These are phyloP conservation scores for Penicillium sp. DNA, from an alignment of 2,329 filamentous ascomycete genomes.

Conservation along the genomic window DNA sequence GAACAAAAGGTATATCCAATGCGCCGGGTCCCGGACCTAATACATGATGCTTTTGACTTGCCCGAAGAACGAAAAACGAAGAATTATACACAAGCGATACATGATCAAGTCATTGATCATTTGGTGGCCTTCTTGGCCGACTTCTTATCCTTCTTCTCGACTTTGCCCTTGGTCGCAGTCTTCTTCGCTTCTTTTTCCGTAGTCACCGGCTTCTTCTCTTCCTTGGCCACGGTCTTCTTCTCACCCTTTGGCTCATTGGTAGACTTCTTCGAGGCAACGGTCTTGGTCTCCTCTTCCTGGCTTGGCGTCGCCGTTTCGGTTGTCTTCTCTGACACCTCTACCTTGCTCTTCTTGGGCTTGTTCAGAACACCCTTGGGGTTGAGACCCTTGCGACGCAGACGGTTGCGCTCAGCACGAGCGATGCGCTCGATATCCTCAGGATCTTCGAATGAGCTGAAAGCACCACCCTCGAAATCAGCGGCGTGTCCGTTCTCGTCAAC, in stretches of 20 bases:
- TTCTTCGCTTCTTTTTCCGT: constrained; percentile 18
- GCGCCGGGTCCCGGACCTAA: constrained; percentile 24
- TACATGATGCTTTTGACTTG: constrained; percentile 26
- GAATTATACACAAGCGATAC: constrained; percentile 21
- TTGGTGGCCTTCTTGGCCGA: constrained; percentile 30
- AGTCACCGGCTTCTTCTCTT: constrained; percentile 21
- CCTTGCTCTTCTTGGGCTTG: constrained; percentile 35
- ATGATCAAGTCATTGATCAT: constrained; percentile 21
- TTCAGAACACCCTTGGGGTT: constrained; percentile 62
- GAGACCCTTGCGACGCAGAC: constrained; percentile 70
- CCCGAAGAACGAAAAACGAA: constrained; percentile 12
- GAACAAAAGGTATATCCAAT: constrained; percentile 29
- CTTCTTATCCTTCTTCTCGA: constrained; percentile 27
- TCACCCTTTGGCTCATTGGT: constrained; percentile 13
- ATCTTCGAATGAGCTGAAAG: constrained; percentile 72
- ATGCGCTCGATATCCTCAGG: constrained; percentile 71
- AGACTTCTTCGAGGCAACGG: constrained; percentile 3
- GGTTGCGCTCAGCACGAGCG: constrained; percentile 68
- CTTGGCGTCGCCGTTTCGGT: not conserved
- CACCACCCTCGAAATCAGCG: constrained; percentile 44
- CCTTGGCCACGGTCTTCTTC: constrained; percentile 17
- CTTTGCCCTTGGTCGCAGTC: constrained; percentile 18
- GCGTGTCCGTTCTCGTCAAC: constrained; percentile 39
- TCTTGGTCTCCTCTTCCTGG: constrained; percentile 22
- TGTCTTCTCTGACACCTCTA: constrained; percentile 21